A percentile compares a stretch with the other conserved stretches of the same genome.
Conservation (phyloP, 768 basidiomycete genomes). For the Dioszegia aurantiaca region DNA sequence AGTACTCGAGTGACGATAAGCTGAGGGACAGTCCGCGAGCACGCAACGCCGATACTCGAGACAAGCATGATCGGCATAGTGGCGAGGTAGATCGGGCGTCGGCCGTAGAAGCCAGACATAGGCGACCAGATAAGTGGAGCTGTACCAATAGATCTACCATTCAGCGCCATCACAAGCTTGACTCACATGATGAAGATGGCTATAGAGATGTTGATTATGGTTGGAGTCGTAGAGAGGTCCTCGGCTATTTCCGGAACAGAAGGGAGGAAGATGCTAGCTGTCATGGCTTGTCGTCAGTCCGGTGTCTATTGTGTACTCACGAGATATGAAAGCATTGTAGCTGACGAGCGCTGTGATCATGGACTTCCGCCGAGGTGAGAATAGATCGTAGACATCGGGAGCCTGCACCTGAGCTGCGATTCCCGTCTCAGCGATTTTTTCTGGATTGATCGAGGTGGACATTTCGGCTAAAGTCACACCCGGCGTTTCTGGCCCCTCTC, state of each 20-base stretch:
- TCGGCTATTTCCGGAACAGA: constrained; percentile 69
- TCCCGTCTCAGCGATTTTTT: not conserved
- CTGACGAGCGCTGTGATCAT: constrained; percentile 62
- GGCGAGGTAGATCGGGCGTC: constrained; percentile 61
- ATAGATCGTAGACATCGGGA: constrained; percentile 60
- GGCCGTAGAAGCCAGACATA: constrained; percentile 61
- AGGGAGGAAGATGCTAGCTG: constrained; percentile 62
- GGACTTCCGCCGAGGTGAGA: constrained; percentile 59
- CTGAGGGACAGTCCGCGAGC: constrained; percentile 54
- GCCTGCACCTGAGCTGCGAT: not conserved
- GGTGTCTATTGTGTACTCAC: constrained; percentile 51
- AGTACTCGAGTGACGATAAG: constrained; percentile 65
- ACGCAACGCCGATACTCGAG: constrained; percentile 63
- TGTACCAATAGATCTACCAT: constrained; percentile 51
- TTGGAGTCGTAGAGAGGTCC: constrained; percentile 62
- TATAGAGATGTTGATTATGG: constrained; percentile 63
- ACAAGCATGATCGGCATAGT: constrained; percentile 62
- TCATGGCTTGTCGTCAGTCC: constrained; percentile 59
- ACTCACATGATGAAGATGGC: constrained; percentile 57
- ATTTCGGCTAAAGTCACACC: too few relatives aligned
- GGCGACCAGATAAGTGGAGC: constrained; percentile 60
- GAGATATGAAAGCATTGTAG: constrained; percentile 63
- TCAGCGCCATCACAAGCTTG: constrained; percentile 32
- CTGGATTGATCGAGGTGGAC: not conserved
- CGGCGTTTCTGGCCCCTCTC: too few relatives aligned